Conservation (phyloP, 1,139 yeast species). For the Yamadazyma friedrichii region DNA sequence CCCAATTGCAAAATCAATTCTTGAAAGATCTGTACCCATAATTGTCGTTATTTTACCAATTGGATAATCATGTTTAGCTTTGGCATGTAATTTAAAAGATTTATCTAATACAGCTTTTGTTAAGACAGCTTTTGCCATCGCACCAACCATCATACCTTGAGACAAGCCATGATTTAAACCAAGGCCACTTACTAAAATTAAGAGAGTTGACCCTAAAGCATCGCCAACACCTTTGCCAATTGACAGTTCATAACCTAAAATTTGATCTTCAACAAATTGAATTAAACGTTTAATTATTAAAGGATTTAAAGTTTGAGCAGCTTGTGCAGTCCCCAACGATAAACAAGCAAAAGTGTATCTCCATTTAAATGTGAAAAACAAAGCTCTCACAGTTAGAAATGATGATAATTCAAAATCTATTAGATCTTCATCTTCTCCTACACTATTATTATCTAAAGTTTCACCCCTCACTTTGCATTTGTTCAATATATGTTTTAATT, state of each 20-base stretch:
- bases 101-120: constrained; percentile 69
- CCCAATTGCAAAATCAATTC: constrained; percentile 38
- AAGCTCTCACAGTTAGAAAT: constrained; percentile 16
- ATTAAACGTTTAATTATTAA: constrained; percentile 31
- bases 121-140: constrained; percentile 63
- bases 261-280: constrained; percentile 24
- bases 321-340: constrained; percentile 20
- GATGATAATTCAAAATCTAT: constrained; percentile 9
- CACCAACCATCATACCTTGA: constrained; percentile 47
- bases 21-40: constrained; percentile 38
- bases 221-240: constrained; percentile 39
- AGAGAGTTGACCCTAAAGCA: constrained; percentile 29
- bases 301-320: constrained; percentile 28
- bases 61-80: constrained; percentile 59
- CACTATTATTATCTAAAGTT: constrained; percentile 12
- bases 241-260: constrained; percentile 21
- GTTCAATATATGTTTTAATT: constrained; percentile 16
- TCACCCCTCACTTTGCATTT: constrained; percentile 22
- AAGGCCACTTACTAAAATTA: constrained; percentile 35
- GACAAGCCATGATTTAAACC: constrained; percentile 19
- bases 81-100: constrained; percentile 59
- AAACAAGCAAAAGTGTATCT: constrained; percentile 25
- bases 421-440: constrained; percentile 17
- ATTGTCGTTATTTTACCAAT: constrained; percentile 65
- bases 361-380: constrained; percentile 29